Percentiles rank a stretch among this genome's conserved stretches.
Evolutionary conservation across 768 basidiomycete genomes (phyloP).

Genomic region (Leucogyrophana mollusca): DNA sequence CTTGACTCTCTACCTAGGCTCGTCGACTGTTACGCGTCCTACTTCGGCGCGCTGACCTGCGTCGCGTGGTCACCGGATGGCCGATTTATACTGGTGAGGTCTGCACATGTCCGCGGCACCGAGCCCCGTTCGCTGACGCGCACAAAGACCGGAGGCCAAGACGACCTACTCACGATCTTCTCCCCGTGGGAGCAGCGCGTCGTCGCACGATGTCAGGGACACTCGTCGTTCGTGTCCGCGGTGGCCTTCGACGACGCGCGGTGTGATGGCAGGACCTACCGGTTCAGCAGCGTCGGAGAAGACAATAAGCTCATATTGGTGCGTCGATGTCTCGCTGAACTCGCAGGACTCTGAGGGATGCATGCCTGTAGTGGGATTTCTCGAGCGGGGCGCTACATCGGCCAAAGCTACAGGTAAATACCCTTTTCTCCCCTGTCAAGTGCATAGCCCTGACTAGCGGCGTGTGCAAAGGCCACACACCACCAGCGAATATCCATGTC

Average conservation of each 20-base stretch:
- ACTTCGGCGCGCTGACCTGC: constrained; percentile 89
- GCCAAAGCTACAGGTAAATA: constrained; percentile 66
- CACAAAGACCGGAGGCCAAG: constrained; percentile 88
- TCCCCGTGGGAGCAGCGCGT: constrained; percentile 94
- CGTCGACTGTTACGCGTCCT: constrained; percentile 92
- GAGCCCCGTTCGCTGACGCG: neutral
- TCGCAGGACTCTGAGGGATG: constrained; percentile 6
- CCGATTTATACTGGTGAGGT: constrained; percentile 77
- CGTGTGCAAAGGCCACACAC: constrained; percentile 57
- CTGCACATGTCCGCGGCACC: constrained; percentile 2
- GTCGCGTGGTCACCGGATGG: constrained; percentile 97
- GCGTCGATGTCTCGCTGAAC: constrained; percentile 19
- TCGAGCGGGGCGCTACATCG: constrained; percentile 88
- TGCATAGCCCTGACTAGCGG: too few relatives aligned
- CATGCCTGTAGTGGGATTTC: constrained; percentile 79
- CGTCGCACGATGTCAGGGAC: constrained; percentile 95
- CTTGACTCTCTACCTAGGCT: constrained; percentile 49
- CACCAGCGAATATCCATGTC: constrained; percentile 78
- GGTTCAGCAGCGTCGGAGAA: constrained; percentile 95
- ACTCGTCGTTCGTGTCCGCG: constrained; percentile 89
- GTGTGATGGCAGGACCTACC: constrained; percentile 86
- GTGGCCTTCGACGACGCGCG: constrained; percentile 89
- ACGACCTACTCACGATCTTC: constrained; percentile 92
- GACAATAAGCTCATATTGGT: constrained; percentile 94
- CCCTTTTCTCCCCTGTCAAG: too few relatives aligned